Percentiles rank a stretch among this genome's conserved stretches.
Evolutionary conservation across 176 grass and related monocot genomes (phyloP).

Genomic region (Elaeis guineensis): DNA sequence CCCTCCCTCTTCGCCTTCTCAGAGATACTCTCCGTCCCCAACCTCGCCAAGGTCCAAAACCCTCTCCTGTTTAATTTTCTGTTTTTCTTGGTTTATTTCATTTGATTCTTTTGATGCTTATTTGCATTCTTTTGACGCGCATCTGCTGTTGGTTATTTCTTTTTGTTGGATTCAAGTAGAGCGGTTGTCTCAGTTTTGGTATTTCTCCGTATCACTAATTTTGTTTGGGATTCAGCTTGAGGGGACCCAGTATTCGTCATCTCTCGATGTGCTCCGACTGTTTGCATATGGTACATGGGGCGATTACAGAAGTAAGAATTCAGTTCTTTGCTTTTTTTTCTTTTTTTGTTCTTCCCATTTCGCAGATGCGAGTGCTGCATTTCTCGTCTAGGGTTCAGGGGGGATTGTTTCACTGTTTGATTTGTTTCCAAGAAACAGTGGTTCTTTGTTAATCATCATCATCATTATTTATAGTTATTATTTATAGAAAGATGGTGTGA

Average conservation of each 20-base stretch:
- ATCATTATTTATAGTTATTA: too few relatives aligned
- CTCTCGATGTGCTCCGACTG: slow-evolving; percentile 81
- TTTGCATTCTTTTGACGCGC: background rate
- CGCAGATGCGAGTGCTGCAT: background rate
- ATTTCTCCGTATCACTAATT: too few relatives aligned
- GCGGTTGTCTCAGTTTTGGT: too few relatives aligned
- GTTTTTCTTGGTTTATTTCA: background rate
- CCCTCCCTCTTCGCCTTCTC: slow-evolving; percentile 95
- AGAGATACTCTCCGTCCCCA: slow-evolving; percentile 77
- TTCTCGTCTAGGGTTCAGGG: background rate
- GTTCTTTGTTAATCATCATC: too few relatives aligned
- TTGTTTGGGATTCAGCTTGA: slow-evolving; percentile 37
- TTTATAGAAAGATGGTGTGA: too few relatives aligned
- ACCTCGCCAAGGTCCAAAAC: slow-evolving; percentile 55
- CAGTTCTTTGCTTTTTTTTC: slow-evolving; percentile 7
- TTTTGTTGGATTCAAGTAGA: background rate
- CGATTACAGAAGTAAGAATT: slow-evolving; percentile 86
- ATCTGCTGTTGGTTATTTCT: background rate
- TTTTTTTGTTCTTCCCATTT: background rate
- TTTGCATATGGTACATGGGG: slow-evolving; percentile 95
- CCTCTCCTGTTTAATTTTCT: background rate
- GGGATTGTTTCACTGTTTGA: background rate
- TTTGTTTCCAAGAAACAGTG: background rate
- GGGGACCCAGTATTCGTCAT: slow-evolving; percentile 71
- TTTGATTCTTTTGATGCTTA: background rate